These are phyloP conservation scores for Bonia amplexicaulis DNA, from an alignment of 176 grass and related monocot genomes.

Conservation along the genomic window DNA sequence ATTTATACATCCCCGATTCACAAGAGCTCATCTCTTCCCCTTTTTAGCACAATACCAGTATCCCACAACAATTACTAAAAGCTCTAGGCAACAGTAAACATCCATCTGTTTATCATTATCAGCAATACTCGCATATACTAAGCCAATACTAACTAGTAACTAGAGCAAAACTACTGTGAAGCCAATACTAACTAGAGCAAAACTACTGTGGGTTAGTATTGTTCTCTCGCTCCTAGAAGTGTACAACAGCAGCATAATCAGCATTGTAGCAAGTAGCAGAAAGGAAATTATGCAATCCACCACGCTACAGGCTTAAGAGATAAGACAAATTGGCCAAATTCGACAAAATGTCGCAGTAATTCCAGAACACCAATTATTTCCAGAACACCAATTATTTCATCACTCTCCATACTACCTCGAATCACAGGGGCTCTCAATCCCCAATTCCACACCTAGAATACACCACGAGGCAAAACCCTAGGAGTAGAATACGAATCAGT, in stretches of 20 bases:
- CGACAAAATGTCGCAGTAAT: not conserved
- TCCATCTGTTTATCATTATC: not conserved
- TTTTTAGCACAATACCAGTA: not conserved
- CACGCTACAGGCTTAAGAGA: not conserved
- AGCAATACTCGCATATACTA: not conserved
- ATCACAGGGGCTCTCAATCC: not conserved
- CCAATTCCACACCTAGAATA: constrained; percentile 7
- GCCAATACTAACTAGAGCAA: not conserved
- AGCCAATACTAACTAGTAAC: not conserved
- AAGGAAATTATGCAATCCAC: not conserved
- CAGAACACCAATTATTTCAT: not conserved
- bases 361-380: not conserved
- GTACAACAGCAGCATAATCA: not conserved
- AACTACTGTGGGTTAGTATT: not conserved
- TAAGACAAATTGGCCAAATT: not conserved
- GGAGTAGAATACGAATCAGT: not conserved
- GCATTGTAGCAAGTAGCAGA: not conserved
- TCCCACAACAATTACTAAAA: not conserved
- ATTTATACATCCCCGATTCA: not conserved
- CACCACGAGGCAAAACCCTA: constrained; percentile 17
- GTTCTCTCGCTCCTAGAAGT: not conserved
- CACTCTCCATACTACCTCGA: not conserved
- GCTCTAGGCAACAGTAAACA: not conserved
- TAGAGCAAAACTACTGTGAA: not conserved
- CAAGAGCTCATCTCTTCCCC: not conserved